These are phyloP conservation scores for Solanum peruvianum DNA, from an alignment of 257 asterid genomes.

Conservation along the genomic window DNA sequence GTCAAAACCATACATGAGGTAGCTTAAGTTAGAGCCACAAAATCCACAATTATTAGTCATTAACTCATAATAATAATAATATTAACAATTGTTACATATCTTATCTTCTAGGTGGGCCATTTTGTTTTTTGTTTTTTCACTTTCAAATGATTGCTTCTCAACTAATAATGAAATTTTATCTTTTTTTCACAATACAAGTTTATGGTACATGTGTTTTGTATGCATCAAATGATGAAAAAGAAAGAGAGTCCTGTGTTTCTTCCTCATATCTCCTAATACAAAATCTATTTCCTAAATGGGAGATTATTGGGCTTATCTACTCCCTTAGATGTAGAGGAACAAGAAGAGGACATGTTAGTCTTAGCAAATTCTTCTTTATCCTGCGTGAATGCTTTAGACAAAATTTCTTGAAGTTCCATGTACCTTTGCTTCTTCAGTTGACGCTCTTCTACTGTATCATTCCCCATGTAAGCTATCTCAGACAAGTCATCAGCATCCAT, in stretches of 20 bases:
- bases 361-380: constrained; percentile 71
- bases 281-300: constrained; percentile 12
- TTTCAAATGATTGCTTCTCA: not conserved
- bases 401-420: constrained; percentile 62
- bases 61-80: not conserved
- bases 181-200: not conserved
- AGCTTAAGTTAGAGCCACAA: not conserved
- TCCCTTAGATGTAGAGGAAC: constrained; percentile 48
- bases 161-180: not conserved
- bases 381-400: constrained; percentile 65
- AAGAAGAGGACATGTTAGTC: constrained; percentile 38
- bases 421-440: constrained; percentile 59
- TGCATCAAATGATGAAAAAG: not conserved
- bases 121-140: not conserved
- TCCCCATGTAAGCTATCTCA: constrained; percentile 55
- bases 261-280: not conserved
- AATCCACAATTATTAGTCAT: not conserved
- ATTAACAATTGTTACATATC: not conserved
- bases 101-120: not conserved
- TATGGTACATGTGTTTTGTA: not conserved
- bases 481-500: constrained; percentile 78
- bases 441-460: constrained; percentile 35
- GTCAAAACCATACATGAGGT: not conserved
- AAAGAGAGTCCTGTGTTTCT: not conserved
- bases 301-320: constrained; percentile 28